Evolutionary conservation across 83 land plant species (phyloP).

Genomic region (Picea mariana): DNA sequence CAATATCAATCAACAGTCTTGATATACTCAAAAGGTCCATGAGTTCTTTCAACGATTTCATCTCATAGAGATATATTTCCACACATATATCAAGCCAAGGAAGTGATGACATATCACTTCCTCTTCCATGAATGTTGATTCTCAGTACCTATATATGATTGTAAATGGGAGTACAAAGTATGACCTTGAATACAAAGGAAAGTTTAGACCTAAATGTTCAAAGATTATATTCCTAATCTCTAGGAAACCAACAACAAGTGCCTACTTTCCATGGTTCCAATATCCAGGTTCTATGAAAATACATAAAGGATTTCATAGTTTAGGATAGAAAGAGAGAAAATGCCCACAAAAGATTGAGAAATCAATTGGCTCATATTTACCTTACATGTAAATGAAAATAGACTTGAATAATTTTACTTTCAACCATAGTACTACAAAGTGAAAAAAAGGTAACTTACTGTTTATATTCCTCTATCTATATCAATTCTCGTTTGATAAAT

Average conservation of each 20-base stretch:
- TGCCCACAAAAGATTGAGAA: not conserved
- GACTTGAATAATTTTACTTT: not conserved
- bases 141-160: not conserved
- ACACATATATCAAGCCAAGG: not conserved
- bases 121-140: not conserved
- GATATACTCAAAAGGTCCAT: not conserved
- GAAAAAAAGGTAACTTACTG: not conserved
- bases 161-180: not conserved
- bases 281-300: not conserved
- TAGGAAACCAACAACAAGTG: not conserved
- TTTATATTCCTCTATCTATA: not conserved
- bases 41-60: not conserved
- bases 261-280: not conserved
- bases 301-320: not conserved
- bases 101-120: not conserved
- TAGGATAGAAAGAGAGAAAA: not conserved
- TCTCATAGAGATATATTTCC: not conserved
- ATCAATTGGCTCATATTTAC: not conserved
- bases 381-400: not conserved
- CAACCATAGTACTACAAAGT: not conserved
- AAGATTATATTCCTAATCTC: not conserved
- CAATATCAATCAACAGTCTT: not conserved
- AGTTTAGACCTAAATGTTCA: not conserved
- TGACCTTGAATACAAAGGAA: not conserved
- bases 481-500: not conserved